Evolutionary conservation across 1,284 basidiomycete genomes (phyloP).

Genomic region (Phenoliferia sp.): DNA sequence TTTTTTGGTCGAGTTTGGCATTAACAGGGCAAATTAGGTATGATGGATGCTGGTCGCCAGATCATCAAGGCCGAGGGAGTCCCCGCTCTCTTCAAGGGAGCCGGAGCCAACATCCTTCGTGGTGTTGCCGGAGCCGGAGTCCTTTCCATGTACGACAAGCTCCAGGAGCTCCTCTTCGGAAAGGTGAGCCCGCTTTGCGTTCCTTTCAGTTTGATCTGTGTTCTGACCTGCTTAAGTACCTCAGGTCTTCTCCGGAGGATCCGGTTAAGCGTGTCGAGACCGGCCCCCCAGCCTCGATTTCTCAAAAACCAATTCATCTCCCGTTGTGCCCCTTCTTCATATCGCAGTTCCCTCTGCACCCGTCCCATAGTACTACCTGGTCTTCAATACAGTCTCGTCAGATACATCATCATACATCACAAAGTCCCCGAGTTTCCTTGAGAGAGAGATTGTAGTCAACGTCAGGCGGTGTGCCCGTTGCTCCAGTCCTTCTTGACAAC

Average conservation of each 20-base stretch:
- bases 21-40: conserved; percentile 44
- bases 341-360: not conserved
- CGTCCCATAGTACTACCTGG: not conserved
- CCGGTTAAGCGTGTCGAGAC: not conserved
- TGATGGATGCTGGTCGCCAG: conserved; percentile 60
- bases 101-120: conserved; percentile 62
- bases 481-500: too few relatives aligned
- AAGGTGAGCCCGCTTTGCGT: not conserved
- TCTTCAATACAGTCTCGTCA: not conserved
- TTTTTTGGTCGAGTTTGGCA: conserved; percentile 11
- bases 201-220: not conserved
- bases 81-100: conserved; percentile 84
- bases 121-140: conserved; percentile 98
- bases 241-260: not conserved
- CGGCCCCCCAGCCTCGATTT: not conserved
- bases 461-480: too few relatives aligned
- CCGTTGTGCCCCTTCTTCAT: not conserved
- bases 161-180: conserved; percentile 54
- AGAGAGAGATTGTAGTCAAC: too few relatives aligned
- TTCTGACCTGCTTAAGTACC: not conserved
- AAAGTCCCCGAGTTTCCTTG: too few relatives aligned
- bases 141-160: conserved; percentile 86
- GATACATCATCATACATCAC: too few relatives aligned
- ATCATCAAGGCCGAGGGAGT: conserved; percentile 82
- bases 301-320: not conserved